Evolutionary conservation across 1,139 yeast species (phyloP), one percentile per base, ranked within the genome.

Genomic region (Kluyveromyces sp.): DNA sequence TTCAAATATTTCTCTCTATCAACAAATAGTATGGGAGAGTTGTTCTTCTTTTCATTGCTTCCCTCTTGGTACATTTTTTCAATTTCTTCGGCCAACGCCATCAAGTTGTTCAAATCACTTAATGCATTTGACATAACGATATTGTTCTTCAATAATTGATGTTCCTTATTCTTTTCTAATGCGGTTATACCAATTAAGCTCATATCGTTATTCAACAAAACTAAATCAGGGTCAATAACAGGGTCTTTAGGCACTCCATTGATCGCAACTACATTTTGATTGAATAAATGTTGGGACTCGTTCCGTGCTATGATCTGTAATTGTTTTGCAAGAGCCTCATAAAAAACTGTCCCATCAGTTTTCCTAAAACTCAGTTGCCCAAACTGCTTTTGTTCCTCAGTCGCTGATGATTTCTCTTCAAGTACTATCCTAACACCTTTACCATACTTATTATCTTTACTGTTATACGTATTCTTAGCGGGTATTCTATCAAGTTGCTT

Each of bases 21-120:
- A 64, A 65, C 56, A 61, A 57, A 51, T 15, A 62, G 64, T 3
- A 52, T 34, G 4, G 63, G 56, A n/a, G 43, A 43, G 7, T 35
- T 39, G 25, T 43, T 38, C 3, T 33, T 39, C 7, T 31, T 31
- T n/a, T 46, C 51, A 34, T 58, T 60, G 25, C 60, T 55, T 28
- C 58, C 60, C 15, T 15, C 21, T 15, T 67, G 48, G 45, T 60
- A 79, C 32, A 89, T 65, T 40, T 72, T 70, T 39, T 83, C 77
- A 43, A 90, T 74, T 48, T 89, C 95, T 55, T 79, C 79, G 1
- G 90, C 95, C 52, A 85, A 77, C 28, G 79, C 74, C 83, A 88
- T 82, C 44, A 90, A 69, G 40, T 83, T 83, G 51, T 83, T 83
- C 41, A 90, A 66, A 62, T 88, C 96, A 46, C 82, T 84, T 37